Evolutionary conservation across 345 rosid species (phyloP).

Genomic region (Durio zibethinus): DNA sequence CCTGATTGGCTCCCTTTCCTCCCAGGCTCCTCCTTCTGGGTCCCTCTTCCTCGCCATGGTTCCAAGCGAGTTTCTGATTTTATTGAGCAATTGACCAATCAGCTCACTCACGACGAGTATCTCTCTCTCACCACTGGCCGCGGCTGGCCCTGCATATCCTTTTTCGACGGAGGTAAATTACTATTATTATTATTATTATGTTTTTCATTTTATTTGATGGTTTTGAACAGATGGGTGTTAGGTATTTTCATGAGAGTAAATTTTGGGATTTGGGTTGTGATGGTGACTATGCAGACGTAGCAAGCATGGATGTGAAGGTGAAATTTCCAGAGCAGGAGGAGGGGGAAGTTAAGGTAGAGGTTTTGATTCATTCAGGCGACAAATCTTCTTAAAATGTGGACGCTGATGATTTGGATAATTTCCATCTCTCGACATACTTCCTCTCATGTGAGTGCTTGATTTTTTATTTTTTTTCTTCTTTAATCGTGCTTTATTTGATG

Average conservation of each 20-base stretch:
- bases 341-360: conserved; percentile 1
- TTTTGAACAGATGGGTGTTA: neutral
- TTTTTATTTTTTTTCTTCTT: neutral
- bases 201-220: neutral
- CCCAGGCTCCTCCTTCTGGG: conserved; percentile 52
- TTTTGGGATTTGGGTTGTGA: conserved; percentile 9
- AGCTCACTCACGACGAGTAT: conserved; percentile 26
- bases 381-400: neutral
- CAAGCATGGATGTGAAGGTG: neutral
- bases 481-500: neutral
- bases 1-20: conserved; percentile 57
- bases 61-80: conserved; percentile 18
- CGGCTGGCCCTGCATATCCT: conserved; percentile 37
- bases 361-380: neutral
- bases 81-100: conserved; percentile 19
- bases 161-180: conserved; percentile 29
- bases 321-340: neutral
- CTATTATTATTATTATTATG: neutral
- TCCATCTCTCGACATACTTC: neutral
- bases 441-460: neutral
- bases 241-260: neutral
- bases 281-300: neutral
- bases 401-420: neutral
- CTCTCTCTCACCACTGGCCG: conserved; percentile 32
- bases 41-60: conserved; percentile 26